Percentiles rank a stretch among this genome's conserved stretches.
These are phyloP conservation scores for Salicornia ramosissima DNA, from an alignment of 148 eudicot species.

Conservation along the genomic window DNA sequence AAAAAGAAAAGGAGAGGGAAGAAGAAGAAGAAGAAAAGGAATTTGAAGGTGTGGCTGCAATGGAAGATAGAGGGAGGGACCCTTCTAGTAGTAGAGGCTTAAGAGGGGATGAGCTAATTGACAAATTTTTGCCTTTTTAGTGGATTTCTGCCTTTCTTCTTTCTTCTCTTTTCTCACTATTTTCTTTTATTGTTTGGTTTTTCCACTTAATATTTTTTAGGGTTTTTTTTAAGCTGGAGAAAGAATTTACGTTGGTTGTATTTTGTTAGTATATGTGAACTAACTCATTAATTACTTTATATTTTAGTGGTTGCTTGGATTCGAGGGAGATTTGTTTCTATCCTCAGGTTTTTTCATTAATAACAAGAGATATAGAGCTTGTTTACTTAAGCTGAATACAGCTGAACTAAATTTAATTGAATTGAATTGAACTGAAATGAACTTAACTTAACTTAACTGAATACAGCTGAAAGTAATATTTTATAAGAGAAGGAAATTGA, in stretches of 20 bases:
- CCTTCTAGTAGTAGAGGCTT: slow-evolving; percentile 16
- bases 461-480: too few relatives aligned
- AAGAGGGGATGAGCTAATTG: slow-evolving; percentile 9
- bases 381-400: too few relatives aligned
- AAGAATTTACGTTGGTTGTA: not conserved
- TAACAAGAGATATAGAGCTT: too few relatives aligned
- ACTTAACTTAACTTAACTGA: too few relatives aligned
- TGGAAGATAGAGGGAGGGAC: not conserved
- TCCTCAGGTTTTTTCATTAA: not conserved
- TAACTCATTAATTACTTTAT: not conserved
- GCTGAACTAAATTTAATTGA: too few relatives aligned
- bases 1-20: slow-evolving; percentile 2
- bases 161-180: not conserved
- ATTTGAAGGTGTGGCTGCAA: slow-evolving; percentile 8
- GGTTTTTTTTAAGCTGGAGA: not conserved
- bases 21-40: not conserved
- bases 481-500: too few relatives aligned
- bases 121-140: slow-evolving; percentile 13
- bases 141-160: not conserved
- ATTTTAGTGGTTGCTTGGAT: not conserved
- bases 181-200: not conserved
- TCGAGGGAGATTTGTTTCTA: not conserved
- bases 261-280: not conserved
- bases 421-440: too few relatives aligned
- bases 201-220: not conserved